phyloP scores from a whole-genome alignment of 495 filamentous ascomycete genomes.

The Apiosordaria backusii region DNA sequence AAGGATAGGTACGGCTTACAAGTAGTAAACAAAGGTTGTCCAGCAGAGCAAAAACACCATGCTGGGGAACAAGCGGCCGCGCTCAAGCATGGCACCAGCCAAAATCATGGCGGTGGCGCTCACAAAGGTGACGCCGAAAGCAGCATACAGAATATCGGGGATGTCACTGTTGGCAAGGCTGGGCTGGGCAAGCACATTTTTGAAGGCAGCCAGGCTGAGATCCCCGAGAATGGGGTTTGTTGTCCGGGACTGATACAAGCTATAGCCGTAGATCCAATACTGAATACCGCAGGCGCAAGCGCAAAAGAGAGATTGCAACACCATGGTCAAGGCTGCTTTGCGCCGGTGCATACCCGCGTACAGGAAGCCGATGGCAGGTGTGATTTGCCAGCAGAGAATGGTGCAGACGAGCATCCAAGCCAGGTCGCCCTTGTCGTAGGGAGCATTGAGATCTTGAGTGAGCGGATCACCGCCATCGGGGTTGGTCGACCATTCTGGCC shows the following conservation, averaged over 20 bases:
- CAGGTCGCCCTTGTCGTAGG: constrained; percentile 23
- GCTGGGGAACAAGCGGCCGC: constrained; percentile 77
- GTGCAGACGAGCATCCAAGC: constrained; percentile 25
- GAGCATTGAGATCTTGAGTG: constrained; percentile 17
- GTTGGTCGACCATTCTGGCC: constrained; percentile 20
- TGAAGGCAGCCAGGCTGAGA: constrained; percentile 74
- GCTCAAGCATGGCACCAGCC: constrained; percentile 47
- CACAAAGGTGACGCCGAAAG: constrained; percentile 18
- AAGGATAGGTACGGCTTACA: constrained; percentile 4
- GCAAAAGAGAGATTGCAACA: constrained; percentile 89
- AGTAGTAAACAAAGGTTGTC: constrained; percentile 73
- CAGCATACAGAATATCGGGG: constrained; percentile 64
- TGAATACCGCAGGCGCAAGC: constrained; percentile 83
- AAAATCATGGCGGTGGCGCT: constrained; percentile 28
- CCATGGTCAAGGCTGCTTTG: constrained; percentile 87
- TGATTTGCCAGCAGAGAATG: constrained; percentile 32
- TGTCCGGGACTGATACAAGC: constrained; percentile 78
- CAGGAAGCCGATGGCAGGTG: constrained; percentile 91
- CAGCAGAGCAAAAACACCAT: constrained; percentile 87
- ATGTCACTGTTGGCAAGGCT: constrained; percentile 71
- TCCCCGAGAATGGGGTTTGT: constrained; percentile 83
- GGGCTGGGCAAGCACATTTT: constrained; percentile 66
- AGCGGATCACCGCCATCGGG: constrained; percentile 22
- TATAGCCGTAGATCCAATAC: constrained; percentile 99
- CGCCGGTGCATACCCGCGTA: constrained; percentile 91